phyloP scores from a whole-genome alignment of 2,329 filamentous ascomycete genomes.

The Reticulascus tulasneorum region DNA sequence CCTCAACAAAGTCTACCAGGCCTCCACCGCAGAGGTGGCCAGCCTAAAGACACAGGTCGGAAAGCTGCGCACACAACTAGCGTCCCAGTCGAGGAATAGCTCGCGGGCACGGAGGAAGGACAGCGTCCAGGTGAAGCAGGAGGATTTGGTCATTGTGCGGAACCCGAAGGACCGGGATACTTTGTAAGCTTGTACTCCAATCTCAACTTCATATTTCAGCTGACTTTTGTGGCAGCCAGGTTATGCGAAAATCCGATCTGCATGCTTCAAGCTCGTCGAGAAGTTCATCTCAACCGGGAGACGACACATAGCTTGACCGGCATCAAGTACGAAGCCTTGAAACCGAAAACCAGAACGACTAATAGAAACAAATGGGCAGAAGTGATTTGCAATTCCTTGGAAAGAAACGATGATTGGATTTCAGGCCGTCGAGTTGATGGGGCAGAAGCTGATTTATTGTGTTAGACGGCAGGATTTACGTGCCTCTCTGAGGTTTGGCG shows the following conservation, averaged over 20 bases:
- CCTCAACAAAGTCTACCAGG: slow-evolving; percentile 9
- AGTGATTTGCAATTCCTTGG: no score
- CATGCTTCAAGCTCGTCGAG: no score
- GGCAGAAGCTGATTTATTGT: no score
- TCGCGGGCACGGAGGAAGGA: slow-evolving; percentile 9
- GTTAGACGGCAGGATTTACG: no score
- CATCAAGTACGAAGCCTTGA: no score
- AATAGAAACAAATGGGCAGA: no score
- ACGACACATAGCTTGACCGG: no score
- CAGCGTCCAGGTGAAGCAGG: slow-evolving; percentile 11
- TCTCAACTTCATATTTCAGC: slow-evolving; percentile 1
- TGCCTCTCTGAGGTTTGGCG: no score
- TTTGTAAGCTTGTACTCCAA: slow-evolving; percentile 6
- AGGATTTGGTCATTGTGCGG: slow-evolving; percentile 13
- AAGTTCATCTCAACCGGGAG: no score
- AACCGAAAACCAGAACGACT: no score
- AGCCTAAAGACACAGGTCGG: slow-evolving; percentile 11
- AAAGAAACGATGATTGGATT: no score
- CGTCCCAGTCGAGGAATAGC: slow-evolving; percentile 6
- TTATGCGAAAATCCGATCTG: slow-evolving; percentile 13
- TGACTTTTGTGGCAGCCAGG: slow-evolving; percentile 3
- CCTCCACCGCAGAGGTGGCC: slow-evolving; percentile 9
- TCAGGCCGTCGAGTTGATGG: no score
- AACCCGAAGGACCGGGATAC: slow-evolving; percentile 13
- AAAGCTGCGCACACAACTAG: slow-evolving; percentile 7